Evolutionary conservation across 2,329 filamentous ascomycete species (phyloP).

Genomic region (Arthrinium phaeospermum): DNA sequence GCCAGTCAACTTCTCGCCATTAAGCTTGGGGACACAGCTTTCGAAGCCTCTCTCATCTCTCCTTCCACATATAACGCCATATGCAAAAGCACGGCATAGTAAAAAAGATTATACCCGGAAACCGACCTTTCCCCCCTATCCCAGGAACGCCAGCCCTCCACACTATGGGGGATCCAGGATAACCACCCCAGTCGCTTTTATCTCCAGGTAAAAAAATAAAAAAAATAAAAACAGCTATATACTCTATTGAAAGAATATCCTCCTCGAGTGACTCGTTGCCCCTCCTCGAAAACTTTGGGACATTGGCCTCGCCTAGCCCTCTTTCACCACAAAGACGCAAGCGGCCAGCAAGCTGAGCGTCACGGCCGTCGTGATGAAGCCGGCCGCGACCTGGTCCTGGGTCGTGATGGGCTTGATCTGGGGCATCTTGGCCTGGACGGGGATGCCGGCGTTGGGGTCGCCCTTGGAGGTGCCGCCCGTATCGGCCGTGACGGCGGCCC

Average conservation of each 20-base stretch:
- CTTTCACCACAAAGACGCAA: constrained; percentile 53
- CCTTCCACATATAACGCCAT: background rate
- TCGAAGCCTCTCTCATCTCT: background rate
- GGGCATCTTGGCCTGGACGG: constrained; percentile 31
- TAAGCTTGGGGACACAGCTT: background rate
- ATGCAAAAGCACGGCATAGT: background rate
- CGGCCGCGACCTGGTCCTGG: constrained; percentile 60
- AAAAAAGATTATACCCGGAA: background rate
- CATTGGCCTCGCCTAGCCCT: constrained; percentile 5
- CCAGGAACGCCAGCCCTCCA: constrained; percentile 2
- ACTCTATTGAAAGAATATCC: background rate
- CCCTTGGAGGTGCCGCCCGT: constrained; percentile 66
- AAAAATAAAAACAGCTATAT: background rate
- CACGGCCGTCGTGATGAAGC: constrained; percentile 59
- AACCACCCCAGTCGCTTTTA: background rate
- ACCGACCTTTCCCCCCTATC: background rate
- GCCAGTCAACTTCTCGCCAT: background rate
- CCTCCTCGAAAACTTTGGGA: background rate
- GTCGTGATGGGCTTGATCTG: constrained; percentile 49
- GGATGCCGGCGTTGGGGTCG: constrained; percentile 52
- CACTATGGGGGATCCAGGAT: background rate
- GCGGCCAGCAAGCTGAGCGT: constrained; percentile 55
- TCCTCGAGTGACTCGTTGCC: background rate
- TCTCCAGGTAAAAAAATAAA: background rate
- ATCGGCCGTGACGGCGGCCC: constrained; percentile 54